Base-by-base conservation (phyloP, 202 grass and related monocot genomes). In the Hordeum pubiflorum region DNA sequence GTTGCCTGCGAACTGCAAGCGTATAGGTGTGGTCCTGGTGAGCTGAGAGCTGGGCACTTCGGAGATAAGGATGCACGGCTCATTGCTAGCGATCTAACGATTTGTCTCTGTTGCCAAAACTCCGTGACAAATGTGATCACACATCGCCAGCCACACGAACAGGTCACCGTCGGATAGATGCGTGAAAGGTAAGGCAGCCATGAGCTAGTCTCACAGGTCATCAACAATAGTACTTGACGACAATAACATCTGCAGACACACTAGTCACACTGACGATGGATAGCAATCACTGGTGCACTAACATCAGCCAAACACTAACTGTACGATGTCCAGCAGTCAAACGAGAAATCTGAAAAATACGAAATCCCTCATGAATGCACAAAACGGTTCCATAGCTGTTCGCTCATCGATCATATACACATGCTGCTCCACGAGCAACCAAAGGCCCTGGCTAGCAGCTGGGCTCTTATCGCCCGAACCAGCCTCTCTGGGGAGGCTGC, bases 401-500 rank as follows among this genome's bases (percentile, higher is more conserved):
- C 14, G 44, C 44, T 48, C 37, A 37, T 36, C 0, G 57, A 78
- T 86, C 6, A 74, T 89, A 86, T 32, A 32, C 87, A 89, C 79
- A 89, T 59, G 57, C 59, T 44, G 66, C 61, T 86, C n/a, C 1
- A 36, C 65, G 23, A 67, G 56, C 10, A 1, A 38, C 0, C 8
- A 13, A 58, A 2, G 1, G 40, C 3, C 27, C 14, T 26, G 41
- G 34, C 8, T 9, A 63, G 46, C 12, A 58, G 20, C 27, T 5
- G 9, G 29, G 29, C 34, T 89, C 15, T 50, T 64, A 97, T 55
- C 84, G 81, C 20, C 89, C 88, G 20, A 85, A 82, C 95, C 95
- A 97, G 38, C 82, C 83, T 74, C 88, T 83, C 37, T 82, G 92
- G 10, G 86, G 3, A 52, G 69, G 95, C 78, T 95, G 94, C 27